Evolutionary conservation across 2,329 filamentous ascomycete genomes (phyloP).

Genomic region (Diaporthe capsici): DNA sequence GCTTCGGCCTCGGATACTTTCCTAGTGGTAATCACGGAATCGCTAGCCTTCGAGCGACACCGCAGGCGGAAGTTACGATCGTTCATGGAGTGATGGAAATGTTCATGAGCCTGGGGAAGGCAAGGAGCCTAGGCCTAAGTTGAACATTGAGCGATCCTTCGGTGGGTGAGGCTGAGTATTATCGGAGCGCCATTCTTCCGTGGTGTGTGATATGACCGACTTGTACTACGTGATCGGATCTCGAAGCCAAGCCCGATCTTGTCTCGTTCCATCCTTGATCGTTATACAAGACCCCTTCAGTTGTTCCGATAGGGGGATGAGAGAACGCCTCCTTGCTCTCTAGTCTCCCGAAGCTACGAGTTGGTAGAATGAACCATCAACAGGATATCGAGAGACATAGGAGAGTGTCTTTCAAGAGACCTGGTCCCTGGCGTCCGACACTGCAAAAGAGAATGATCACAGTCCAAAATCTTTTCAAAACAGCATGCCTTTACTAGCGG

Average conservation of each 20-base stretch:
- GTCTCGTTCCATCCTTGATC: not conserved
- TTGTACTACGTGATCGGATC: not conserved
- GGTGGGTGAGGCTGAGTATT: not conserved
- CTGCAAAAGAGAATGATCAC: too few relatives aligned
- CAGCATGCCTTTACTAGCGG: too few relatives aligned
- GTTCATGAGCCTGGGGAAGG: not conserved
- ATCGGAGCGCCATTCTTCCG: not conserved
- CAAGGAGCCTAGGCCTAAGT: not conserved
- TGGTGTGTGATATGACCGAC: not conserved
- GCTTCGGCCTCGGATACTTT: too few relatives aligned
- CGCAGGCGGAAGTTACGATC: rapidly evolving
- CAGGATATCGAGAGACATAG: too few relatives aligned
- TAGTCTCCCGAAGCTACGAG: not conserved
- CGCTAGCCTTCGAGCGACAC: rapidly evolving
- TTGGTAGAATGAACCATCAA: too few relatives aligned
- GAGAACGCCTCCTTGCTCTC: not conserved
- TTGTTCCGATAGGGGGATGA: not conserved
- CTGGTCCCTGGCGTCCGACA: too few relatives aligned
- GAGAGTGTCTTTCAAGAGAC: too few relatives aligned
- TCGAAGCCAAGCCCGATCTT: not conserved
- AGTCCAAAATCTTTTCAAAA: too few relatives aligned
- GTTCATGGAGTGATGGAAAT: not conserved
- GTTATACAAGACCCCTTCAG: too few relatives aligned
- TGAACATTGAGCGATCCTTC: not conserved
- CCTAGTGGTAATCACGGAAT: too few relatives aligned